phyloP scores from a whole-genome alignment of 352 stramenopile species.

The Globisporangium perplexum region DNA sequence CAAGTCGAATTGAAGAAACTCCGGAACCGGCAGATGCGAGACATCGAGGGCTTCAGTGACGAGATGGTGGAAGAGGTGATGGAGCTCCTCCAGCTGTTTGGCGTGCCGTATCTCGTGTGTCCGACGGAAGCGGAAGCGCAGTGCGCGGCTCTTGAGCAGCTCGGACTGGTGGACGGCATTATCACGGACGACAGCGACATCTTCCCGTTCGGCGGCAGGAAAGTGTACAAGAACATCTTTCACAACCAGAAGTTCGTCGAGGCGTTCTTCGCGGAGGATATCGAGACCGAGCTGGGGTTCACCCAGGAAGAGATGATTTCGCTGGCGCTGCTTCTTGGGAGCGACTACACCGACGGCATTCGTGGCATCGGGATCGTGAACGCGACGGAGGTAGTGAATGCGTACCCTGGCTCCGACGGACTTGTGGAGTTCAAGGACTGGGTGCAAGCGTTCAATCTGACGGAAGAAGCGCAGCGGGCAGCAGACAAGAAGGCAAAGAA shows the following conservation, averaged over 20 bases:
- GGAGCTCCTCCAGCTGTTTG: conserved; percentile 95
- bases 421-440: conserved; percentile 79
- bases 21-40: conserved; percentile 73
- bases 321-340: conserved; percentile 91
- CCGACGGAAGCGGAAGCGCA: conserved; percentile 99
- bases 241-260: conserved; percentile 99
- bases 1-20: conserved; percentile 73
- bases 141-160: conserved; percentile 94
- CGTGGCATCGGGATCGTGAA: conserved; percentile 84
- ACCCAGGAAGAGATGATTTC: conserved; percentile 89
- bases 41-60: conserved; percentile 94
- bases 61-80: conserved; percentile 98
- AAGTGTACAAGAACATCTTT: conserved; percentile 99
- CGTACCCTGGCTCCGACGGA: conserved; percentile 83
- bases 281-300: conserved; percentile 91
- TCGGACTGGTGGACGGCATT: conserved; percentile 96
- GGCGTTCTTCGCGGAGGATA: conserved; percentile 92
- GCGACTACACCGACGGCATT: conserved; percentile 93
- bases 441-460: conserved; percentile 61
- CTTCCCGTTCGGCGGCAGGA: conserved; percentile 92
- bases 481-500: conserved; percentile 52
- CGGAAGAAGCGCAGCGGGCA: conserved; percentile 41
- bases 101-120: conserved; percentile 98
- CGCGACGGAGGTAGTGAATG: conserved; percentile 66
- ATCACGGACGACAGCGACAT: conserved; percentile 98